Conservation (phyloP, 805 yeast genomes). For the Kregervanrija pseudodelftensis region DNA sequence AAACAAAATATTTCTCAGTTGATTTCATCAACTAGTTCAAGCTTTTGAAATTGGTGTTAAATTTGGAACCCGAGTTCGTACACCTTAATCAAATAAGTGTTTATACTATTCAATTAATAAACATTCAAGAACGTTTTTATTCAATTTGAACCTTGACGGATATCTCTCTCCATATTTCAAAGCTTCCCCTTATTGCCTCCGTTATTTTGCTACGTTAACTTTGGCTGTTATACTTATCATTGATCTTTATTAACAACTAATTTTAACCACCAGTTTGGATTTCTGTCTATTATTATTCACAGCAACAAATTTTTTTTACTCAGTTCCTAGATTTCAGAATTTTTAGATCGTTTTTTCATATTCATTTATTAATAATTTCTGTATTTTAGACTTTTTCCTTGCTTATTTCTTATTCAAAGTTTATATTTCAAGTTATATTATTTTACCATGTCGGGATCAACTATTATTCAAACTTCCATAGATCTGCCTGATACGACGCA, state of each 20-base stretch:
- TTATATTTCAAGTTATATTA: no score
- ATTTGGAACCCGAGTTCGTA: slow-evolving; percentile 19
- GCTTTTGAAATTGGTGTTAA: slow-evolving; percentile 18
- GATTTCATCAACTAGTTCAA: slow-evolving; percentile 5
- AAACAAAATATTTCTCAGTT: not conserved
- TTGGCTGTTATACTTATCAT: slow-evolving; percentile 12
- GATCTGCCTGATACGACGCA: no score
- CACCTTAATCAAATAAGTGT: not conserved
- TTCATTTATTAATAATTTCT: no score
- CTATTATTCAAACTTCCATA: no score
- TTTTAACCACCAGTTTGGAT: not conserved
- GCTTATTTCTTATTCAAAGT: no score
- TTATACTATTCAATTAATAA: no score
- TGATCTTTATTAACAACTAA: not conserved
- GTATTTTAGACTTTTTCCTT: no score
- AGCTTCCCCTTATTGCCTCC: slow-evolving; percentile 15
- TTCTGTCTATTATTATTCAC: not conserved
- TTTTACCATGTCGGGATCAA: no score
- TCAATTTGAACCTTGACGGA: slow-evolving; percentile 26
- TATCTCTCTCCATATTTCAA: slow-evolving; percentile 26
- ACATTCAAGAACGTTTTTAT: not conserved
- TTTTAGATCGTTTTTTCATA: no score
- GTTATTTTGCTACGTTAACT: slow-evolving; percentile 15
- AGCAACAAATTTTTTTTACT: not conserved
- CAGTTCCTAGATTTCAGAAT: no score